Evolutionary conservation across 2,329 filamentous ascomycete genomes (phyloP).

Genomic region (Trichophaea hybrida): DNA sequence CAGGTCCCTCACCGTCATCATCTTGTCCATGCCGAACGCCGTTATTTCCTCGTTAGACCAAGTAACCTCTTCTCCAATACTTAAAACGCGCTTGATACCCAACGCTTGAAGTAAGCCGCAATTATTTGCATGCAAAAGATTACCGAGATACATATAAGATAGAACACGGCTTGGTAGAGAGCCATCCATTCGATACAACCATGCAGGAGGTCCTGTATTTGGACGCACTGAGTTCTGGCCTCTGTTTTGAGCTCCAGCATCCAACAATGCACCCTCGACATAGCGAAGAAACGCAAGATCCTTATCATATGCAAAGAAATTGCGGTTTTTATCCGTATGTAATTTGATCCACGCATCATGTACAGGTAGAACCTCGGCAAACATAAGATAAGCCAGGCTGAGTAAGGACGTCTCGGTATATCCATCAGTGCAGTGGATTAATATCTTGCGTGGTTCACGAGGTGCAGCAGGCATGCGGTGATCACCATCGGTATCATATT

Average conservation of each 20-base stretch:
- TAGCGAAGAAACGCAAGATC: constrained; percentile 49
- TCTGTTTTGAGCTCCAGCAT: constrained; percentile 15
- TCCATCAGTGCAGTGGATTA: constrained; percentile 88
- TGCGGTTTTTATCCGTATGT: constrained; percentile 65
- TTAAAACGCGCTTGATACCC: constrained; percentile 76
- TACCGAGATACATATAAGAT: constrained; percentile 92
- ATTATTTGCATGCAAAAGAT: constrained; percentile 86
- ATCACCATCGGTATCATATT: constrained; percentile 33
- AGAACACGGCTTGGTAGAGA: constrained; percentile 79
- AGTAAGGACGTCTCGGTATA: constrained; percentile 91
- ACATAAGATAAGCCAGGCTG: constrained; percentile 84
- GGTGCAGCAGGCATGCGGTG: constrained; percentile 20
- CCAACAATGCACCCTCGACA: constrained; percentile 24
- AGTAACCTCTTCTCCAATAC: constrained; percentile 74
- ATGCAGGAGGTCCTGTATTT: constrained; percentile 42
- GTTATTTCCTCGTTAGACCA: constrained; percentile 62
- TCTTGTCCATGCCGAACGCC: constrained; percentile 61
- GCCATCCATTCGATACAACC: constrained; percentile 74
- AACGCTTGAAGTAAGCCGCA: constrained; percentile 63
- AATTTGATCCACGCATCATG: constrained; percentile 78
- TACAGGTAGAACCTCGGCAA: constrained; percentile 64
- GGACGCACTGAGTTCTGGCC: constrained; percentile 16
- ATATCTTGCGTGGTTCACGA: constrained; percentile 47
- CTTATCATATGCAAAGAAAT: constrained; percentile 90
- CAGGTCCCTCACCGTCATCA: constrained; percentile 68